Base-by-base conservation (phyloP, 1,284 basidiomycete genomes). In the Papiliotrema flavescens region DNA sequence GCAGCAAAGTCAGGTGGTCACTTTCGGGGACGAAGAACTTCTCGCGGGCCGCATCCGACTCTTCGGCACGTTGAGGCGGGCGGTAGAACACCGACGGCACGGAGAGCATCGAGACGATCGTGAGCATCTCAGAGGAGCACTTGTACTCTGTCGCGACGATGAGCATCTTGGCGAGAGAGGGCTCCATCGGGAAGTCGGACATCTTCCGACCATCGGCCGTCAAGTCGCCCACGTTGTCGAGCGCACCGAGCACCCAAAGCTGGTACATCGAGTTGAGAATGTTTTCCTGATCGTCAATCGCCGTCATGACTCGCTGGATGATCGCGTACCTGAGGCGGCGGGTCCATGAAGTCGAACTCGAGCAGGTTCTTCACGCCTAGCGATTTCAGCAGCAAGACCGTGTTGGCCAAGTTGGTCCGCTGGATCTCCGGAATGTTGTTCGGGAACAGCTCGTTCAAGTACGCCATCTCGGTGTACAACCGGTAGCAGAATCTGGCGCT, bases 281-380 rank as follows among this genome's bases (percentile, higher is more conserved):
- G 71, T 95, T 95, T 56, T 89, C 89, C 85, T 90, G 64, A 1
- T 54, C 28, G 44, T 47, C 53, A 59, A 35, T 19, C 43, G 28
- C 8, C 15, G 9, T 2, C 37, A 20, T 20, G 23, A 22, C 7
- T 13, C 39, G 7, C 2, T 46, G 23, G 17, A 36, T 19, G 19
- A 5, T 22, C 7, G 47, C 59, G 28, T 47, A 70, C 81, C 67
- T 84, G 82, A 5, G 78, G 79, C 0, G 96, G 96, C 3, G 96
- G 96, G 74, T 98, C 96, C 84, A 99, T 90, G 73, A 98, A 99
- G 77, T 98, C 95, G 72, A 99, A 99, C 55, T 94, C 93, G 64
- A 98, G 89, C 51, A 98, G 83, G 72, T 98, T 84, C 83, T 85
- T 94, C 79, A 79, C 98, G 26, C 95, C 96, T 15, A 99, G 80